Base-by-base conservation (phyloP, 75 land plant species). In the Isoetes taiwanensis region DNA sequence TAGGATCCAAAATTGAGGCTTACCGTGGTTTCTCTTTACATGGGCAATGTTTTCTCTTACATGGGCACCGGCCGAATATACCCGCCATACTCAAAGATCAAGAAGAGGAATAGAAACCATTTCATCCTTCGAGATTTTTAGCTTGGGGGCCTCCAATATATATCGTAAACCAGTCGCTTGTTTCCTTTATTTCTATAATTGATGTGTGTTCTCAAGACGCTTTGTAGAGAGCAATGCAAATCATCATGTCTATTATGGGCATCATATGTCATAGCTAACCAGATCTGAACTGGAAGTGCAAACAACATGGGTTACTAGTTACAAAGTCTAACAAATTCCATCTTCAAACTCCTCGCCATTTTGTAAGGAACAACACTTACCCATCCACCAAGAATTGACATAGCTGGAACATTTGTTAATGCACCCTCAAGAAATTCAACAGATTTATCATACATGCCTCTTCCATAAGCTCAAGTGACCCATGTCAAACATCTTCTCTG, bases 241-340 rank as follows among this genome's bases (percentile, higher is more conserved):
- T 88, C 96, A 0, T 34, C 57, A 59, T 93, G 96, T 21, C 90
- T 78, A 42, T 78, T 83, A 57, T 88, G 73, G 6, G 98, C 98
- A 69, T 93, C 98, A 63, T 93, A 93, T 28, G 98, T 89, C 98
- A 93, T 93, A 1, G 96, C 98, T 32, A 93, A 80, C 98, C 98
- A 93, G 56, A 93, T 78, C 62, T 93, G 98, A 32, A 93, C 82
- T 96, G n/a, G n/a, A n/a, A n/a, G n/a, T n/a, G n/a, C n/a, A n/a
- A n/a, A n/a, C n/a, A n/a, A n/a, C n/a, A n/a, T n/a, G n/a, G n/a
- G n/a, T n/a, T n/a, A n/a, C n/a, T n/a, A n/a, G n/a, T n/a, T n/a
- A n/a, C n/a, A n/a, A n/a, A n/a, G n/a, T n/a, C 3, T 23, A 17
- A 8, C 23, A 17, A 8, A 46, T 16, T 23, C 56, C 6, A 23